Conservation (phyloP, 495 filamentous ascomycete genomes). For the Podospora appendiculata region DNA sequence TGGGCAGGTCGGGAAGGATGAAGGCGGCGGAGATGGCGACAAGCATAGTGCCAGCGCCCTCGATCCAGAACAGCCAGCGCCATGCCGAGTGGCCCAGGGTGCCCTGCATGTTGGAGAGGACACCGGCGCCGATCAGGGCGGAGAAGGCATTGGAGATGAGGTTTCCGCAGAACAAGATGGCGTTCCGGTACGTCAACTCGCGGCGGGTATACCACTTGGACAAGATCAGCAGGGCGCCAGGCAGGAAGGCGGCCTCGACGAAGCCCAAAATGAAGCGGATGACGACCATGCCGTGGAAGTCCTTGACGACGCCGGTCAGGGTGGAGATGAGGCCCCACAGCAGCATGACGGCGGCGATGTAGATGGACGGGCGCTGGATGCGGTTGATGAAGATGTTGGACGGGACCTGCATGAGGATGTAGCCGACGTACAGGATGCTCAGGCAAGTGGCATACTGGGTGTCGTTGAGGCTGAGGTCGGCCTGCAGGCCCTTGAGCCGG, state of each 20-base stretch:
- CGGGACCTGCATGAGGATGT: constrained; percentile 45
- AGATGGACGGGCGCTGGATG: constrained; percentile 29
- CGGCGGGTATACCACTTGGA: constrained; percentile 50
- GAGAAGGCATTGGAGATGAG: constrained; percentile 55
- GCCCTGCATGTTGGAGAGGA: constrained; percentile 43
- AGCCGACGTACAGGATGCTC: constrained; percentile 41
- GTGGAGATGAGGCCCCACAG: constrained; percentile 65
- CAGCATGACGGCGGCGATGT: constrained; percentile 50
- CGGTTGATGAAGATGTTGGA: constrained; percentile 34
- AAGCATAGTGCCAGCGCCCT: constrained; percentile 48
- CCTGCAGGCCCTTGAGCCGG: constrained; percentile 38
- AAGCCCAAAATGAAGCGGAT: constrained; percentile 65
- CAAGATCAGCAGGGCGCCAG: constrained; percentile 39
- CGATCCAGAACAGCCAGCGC: constrained; percentile 66
- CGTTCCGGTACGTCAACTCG: constrained; percentile 46
- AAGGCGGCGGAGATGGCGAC: constrained; percentile 43
- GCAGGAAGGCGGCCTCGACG: constrained; percentile 40
- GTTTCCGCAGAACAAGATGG: constrained; percentile 54
- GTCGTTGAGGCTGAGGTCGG: constrained; percentile 29
- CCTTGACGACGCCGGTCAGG: constrained; percentile 48
- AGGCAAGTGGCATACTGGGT: constrained; percentile 34
- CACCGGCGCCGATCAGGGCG: constrained; percentile 52
- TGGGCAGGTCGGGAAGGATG: constrained; percentile 65
- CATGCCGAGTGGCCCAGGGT: constrained; percentile 38
- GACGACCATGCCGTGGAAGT: constrained; percentile 52